Base-by-base conservation (phyloP, 352 stramenopile genomes). In the Phytophthora pinifolia region DNA sequence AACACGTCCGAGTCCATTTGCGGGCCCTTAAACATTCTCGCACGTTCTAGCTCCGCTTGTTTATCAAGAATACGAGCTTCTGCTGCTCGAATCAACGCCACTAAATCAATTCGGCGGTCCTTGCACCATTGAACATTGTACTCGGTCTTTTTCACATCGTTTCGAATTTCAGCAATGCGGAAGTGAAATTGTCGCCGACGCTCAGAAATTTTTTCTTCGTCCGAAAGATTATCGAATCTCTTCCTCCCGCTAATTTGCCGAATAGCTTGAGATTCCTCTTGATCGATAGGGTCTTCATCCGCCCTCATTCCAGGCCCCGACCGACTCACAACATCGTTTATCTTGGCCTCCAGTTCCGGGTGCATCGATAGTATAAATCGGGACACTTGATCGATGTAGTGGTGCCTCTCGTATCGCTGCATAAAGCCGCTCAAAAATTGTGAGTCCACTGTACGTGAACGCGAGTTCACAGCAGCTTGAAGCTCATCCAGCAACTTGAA, bases 1-100 rank as follows among this genome's bases (percentile, higher is more conserved):
- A 92, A 59, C 0, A 91, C 77, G 31, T 89, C 79, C 1, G 83
- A 93, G 38, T 93, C 83, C 80, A 93, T 91, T 59, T 89, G 79
- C 1, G 69, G 63, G 0, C 83, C 80, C 25, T 55, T 55, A 49
- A 93, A 93, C 65, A 79, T 85, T 32, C 68, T 61, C 10, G 80
- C 80, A 29, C 80, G 76, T 49, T 89, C 83, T 7, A 91, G 46
- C 25, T 93, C 83, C 2, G 75, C 80, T 54, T 93, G 83, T 15
- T 93, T 93, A n/a, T 90, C 80, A 1, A 88, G 43, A 34, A 87
- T 91, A 0, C 80, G 80, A 14, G 63, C 53, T 47, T 93, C 83
- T 7, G 83, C 75, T 0, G 73, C 62, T 42, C 74, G 76, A 50
- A 93, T 89, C 4, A 91, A 54, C 0, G 83, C 73, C 0, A 91